Conservation (phyloP, 2,329 filamentous ascomycete species). For the Colletotrichum simmondsii region DNA sequence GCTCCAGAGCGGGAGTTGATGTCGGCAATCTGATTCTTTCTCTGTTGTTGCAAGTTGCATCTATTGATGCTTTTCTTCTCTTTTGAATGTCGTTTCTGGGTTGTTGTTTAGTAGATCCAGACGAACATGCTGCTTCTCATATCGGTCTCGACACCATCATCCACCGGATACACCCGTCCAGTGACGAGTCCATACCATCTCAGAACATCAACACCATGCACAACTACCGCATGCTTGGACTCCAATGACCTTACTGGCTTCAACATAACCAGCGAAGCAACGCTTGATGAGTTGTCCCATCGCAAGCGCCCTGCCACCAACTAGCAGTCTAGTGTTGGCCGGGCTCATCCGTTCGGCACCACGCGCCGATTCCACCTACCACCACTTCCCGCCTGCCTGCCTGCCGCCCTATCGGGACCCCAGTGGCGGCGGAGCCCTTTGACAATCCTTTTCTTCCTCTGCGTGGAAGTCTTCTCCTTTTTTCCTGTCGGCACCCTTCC, state of each 20-base stretch:
- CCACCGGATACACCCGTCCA: neutral
- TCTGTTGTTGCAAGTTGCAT: neutral
- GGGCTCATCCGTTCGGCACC: neutral
- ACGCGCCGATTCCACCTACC: neutral
- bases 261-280: neutral
- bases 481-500: neutral
- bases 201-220: neutral
- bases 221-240: neutral
- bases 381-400: neutral
- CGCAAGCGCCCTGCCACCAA: neutral
- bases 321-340: neutral
- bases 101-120: neutral
- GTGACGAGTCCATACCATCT: neutral
- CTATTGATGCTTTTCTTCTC: neutral
- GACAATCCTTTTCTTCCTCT: neutral
- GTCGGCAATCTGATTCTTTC: conserved; percentile 19
- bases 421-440: neutral
- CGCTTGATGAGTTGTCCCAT: neutral
- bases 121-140: neutral
- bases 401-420: neutral
- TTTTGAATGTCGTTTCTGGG: neutral
- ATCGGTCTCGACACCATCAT: neutral
- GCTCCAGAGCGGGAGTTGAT: conserved; percentile 27
- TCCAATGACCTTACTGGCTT: neutral
- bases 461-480: neutral